Base-by-base conservation (phyloP, 805 yeast genomes). In the Cyberlindnera xylosilytica region DNA sequence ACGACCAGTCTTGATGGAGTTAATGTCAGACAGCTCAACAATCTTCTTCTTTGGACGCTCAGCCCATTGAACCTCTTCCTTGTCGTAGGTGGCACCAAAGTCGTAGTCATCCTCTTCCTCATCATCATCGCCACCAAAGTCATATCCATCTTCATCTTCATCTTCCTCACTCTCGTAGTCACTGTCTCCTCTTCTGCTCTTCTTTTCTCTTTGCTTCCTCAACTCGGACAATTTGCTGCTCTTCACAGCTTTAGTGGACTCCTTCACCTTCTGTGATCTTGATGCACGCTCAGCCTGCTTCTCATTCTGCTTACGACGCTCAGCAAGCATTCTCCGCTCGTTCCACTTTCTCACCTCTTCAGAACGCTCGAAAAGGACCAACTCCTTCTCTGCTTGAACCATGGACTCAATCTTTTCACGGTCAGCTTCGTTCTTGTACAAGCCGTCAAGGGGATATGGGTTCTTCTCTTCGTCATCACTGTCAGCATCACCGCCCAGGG, bases 381-480 rank as follows among this genome's bases (percentile, higher is more conserved):
- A 82, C 69, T 93, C 99, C 58, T 98, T 83, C 57, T 87, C 87
- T 62, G 93, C 78, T 70, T 93, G 99, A 42, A 91, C 95, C 81
- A 93, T 74, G 1, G 71, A 60, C 36, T 73, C 81, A 57, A 86
- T 69, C 41, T 69, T 63, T 1, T 68, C 79, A 46, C 87, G 76
- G 64, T 93, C 99, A 8, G 69, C 72, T 41, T 81, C 96, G 63
- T 89, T 83, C 56, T 81, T 86, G 69, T 82, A 93, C 57, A 87
- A 88, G 7, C 96, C 96, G 58, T 89, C 97, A 41, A 91, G 65
- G 2, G 99, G 99, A 61, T 90, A 93, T 9, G 98, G 99, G 56
- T 84, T 83, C 34, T 56, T 62, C 39, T 68, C 74, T 18, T 62
- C 69, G 1, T 62, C 71, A 1, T 58, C 62, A 1, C 60, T 64